phyloP scores from a whole-genome alignment of 805 yeast species.

The Candida rishiriensis region DNA sequence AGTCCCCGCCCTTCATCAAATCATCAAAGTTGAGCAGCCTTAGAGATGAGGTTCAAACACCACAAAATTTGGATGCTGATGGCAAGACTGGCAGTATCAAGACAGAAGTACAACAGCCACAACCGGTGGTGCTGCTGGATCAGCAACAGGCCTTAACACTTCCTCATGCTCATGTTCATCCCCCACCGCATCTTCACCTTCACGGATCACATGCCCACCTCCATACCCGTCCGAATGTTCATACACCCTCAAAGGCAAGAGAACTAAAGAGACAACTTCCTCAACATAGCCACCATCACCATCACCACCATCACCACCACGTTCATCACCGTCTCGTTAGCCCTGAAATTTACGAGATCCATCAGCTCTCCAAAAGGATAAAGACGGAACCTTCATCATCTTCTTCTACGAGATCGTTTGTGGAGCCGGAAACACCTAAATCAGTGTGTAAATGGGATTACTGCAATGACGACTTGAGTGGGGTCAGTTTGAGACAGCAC shows the following conservation, averaged over 20 bases:
- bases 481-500: slow-evolving; percentile 46
- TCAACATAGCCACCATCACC: slow-evolving; percentile 19
- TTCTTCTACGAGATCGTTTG: not conserved
- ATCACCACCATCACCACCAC: slow-evolving; percentile 5
- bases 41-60: slow-evolving; percentile 1
- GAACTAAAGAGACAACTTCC: not conserved
- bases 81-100: too few species aligned
- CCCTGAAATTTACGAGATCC: not conserved
- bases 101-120: too few species aligned
- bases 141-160: too few species aligned
- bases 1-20: not conserved
- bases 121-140: too few species aligned
- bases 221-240: too few species aligned
- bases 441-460: slow-evolving; percentile 62
- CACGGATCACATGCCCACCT: too few species aligned
- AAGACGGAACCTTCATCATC: not conserved
- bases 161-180: not conserved
- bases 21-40: slow-evolving; percentile 4
- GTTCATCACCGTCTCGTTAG: slow-evolving; percentile 12
- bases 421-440: not conserved
- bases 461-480: slow-evolving; percentile 40
- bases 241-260: slow-evolving; percentile 12
- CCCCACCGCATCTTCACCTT: not conserved
- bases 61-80: too few species aligned
- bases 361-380: not conserved